A percentile compares a stretch with the other conserved stretches of the same genome.
These are phyloP conservation scores for Ophiognomonia clavigignenti-juglandacearum DNA, from an alignment of 2,329 filamentous ascomycete species.

Conservation along the genomic window DNA sequence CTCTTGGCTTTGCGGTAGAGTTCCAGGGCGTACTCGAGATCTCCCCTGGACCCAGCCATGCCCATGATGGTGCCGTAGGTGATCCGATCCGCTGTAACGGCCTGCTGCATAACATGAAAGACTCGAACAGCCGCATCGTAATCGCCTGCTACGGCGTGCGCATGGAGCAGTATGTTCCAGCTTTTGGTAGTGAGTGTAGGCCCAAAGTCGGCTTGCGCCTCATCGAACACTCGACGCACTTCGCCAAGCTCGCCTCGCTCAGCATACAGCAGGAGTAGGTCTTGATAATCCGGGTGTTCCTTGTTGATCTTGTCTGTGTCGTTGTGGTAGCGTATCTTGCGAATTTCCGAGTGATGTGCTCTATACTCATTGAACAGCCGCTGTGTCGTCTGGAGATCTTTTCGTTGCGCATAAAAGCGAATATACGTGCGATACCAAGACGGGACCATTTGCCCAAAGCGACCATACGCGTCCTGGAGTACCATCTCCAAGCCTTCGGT, in stretches of 20 bases:
- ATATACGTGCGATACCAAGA: constrained; percentile 45
- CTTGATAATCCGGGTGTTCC: constrained; percentile 21
- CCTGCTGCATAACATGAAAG: constrained; percentile 55
- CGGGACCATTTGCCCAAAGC: constrained; percentile 33
- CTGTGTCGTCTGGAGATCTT: constrained; percentile 41
- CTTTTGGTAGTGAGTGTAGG: constrained; percentile 52
- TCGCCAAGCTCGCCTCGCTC: constrained; percentile 58
- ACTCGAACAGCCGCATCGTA: constrained; percentile 59
- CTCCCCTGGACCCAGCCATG: constrained; percentile 65
- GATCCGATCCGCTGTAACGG: constrained; percentile 50
- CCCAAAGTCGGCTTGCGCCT: constrained; percentile 51
- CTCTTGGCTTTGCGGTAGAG: constrained; percentile 60
- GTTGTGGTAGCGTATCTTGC: constrained; percentile 7
- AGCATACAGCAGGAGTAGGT: constrained; percentile 68
- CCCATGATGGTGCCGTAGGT: constrained; percentile 72
- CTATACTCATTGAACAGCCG: constrained; percentile 41
- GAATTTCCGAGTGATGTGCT: constrained; percentile 21
- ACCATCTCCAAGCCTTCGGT: constrained; percentile 38
- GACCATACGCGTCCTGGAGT: constrained; percentile 43
- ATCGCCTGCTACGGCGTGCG: constrained; percentile 62
- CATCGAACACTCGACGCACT: constrained; percentile 56
- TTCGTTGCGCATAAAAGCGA: constrained; percentile 41
- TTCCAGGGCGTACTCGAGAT: constrained; percentile 63
- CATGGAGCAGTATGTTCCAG: constrained; percentile 76
- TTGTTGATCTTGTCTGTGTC: neutral